A percentile compares a stretch with the other conserved stretches of the same genome.
Conservation (phyloP, 176 grass and related monocot species). For the sorghum (Sorghum bicolor) region Sorghum_bicolor_NCBIv3 NC_012874.2:60595501-60596000, state of each 20-base stretch:
- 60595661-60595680: slow-evolving; percentile 49
- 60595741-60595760: slow-evolving; percentile 40
- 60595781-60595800: slow-evolving; percentile 39
- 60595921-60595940: not conserved
- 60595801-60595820: slow-evolving; percentile 29
- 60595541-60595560: slow-evolving; percentile 37
- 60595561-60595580: slow-evolving; percentile 49
- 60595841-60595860: slow-evolving; percentile 38
- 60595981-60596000: slow-evolving; percentile 65
- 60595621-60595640: slow-evolving; percentile 66
- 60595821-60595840: not conserved
- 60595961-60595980: slow-evolving; percentile 78
- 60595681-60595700: slow-evolving; percentile 75
- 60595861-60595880: slow-evolving; percentile 70
- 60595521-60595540: slow-evolving; percentile 33
- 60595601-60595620: slow-evolving; percentile 63
- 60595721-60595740: slow-evolving; percentile 43
- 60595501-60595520: slow-evolving; percentile 51
- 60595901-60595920: slow-evolving; percentile 29
- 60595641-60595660: slow-evolving; percentile 74
- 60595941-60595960: slow-evolving; percentile 66
- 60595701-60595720: slow-evolving; percentile 62
- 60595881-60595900: slow-evolving; percentile 80
- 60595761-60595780: slow-evolving; percentile 32
- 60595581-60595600: slow-evolving; percentile 65